Evolutionary conservation across 768 basidiomycete genomes (phyloP).

Genomic region (Bullera alba): DNA sequence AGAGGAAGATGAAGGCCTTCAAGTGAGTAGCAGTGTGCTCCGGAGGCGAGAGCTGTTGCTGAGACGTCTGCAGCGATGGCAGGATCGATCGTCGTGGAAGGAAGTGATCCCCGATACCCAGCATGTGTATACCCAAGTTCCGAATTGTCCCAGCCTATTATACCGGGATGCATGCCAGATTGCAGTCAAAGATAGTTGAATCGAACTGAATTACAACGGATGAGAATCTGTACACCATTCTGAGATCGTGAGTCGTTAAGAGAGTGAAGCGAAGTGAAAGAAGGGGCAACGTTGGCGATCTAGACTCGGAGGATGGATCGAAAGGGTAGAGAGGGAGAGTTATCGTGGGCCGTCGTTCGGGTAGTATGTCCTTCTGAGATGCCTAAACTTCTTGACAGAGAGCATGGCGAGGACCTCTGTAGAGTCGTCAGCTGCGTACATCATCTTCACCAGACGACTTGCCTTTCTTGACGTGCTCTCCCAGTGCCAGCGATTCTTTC

Average conservation of each 20-base stretch:
- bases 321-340: no score
- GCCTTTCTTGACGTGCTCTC: constrained; percentile 46
- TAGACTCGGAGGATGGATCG: no score
- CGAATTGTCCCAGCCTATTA: no score
- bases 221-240: no score
- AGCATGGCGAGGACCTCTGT: constrained; percentile 45
- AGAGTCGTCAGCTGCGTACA: neutral
- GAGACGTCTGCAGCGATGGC: neutral
- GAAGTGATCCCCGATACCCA: no score
- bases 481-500: constrained; percentile 40
- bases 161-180: no score
- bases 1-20: constrained; percentile 56
- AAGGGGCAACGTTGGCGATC: no score
- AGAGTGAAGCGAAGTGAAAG: no score
- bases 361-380: constrained; percentile 39
- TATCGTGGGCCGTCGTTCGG: constrained; percentile 33
- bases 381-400: constrained; percentile 44
- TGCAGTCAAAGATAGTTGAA: no score
- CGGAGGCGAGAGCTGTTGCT: neutral
- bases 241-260: neutral
- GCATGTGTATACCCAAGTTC: no score
- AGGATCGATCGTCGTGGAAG: neutral
- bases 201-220: no score
- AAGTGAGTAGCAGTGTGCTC: constrained; percentile 24
- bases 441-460: constrained; percentile 2